Evolutionary conservation across 1,284 basidiomycete genomes (phyloP).

Genomic region (Peniophora sp.): DNA sequence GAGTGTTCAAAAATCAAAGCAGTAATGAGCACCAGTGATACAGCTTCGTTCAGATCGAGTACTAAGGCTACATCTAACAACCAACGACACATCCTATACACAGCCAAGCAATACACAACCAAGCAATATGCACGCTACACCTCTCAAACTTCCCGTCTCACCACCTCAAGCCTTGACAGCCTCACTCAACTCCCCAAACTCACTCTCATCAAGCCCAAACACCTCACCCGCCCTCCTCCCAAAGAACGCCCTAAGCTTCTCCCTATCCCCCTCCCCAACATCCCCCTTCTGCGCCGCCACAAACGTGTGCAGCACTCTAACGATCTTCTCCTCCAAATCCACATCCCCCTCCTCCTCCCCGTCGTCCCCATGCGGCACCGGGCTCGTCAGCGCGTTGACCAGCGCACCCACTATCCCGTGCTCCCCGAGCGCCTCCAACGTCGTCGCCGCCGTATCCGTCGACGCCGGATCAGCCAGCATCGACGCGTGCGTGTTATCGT

Average conservation of each 20-base stretch:
- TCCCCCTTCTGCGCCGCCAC: constrained; percentile 32
- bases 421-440: constrained; percentile 40
- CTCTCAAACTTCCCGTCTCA: too few relatives aligned
- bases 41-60: too few relatives aligned
- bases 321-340: constrained; percentile 78
- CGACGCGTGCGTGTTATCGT: constrained; percentile 62
- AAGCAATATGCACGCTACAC: too few relatives aligned
- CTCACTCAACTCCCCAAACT: neutral
- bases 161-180: too few relatives aligned
- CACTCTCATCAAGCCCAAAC: constrained; percentile 15
- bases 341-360: constrained; percentile 64
- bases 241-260: constrained; percentile 27
- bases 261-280: constrained; percentile 36
- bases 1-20: too few relatives aligned
- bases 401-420: constrained; percentile 36
- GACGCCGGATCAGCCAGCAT: constrained; percentile 44
- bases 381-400: constrained; percentile 35
- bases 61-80: too few relatives aligned
- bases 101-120: too few relatives aligned
- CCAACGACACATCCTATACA: too few relatives aligned
- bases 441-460: constrained; percentile 38
- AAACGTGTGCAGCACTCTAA: constrained; percentile 57
- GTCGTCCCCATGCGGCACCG: constrained; percentile 59
- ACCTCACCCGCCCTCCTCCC: constrained; percentile 11
- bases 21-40: too few relatives aligned